These are phyloP conservation scores for Pythium folliculosum DNA, from an alignment of 352 stramenopile species.

Conservation along the genomic window DNA sequence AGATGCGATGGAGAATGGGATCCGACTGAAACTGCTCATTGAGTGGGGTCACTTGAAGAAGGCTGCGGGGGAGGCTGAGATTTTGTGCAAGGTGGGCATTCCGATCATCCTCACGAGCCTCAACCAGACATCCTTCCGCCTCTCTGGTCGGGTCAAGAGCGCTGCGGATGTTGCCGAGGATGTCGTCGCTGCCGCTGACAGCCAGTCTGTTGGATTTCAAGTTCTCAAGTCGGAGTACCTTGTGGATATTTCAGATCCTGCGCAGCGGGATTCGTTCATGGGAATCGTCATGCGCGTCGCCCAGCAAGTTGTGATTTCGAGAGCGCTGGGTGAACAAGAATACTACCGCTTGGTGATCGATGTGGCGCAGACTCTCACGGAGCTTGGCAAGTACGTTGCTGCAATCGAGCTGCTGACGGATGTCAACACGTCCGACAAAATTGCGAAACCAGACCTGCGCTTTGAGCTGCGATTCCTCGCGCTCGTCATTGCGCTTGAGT, in stretches of 20 bases:
- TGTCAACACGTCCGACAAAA: conserved; percentile 87
- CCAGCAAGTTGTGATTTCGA: conserved; percentile 80
- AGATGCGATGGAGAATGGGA: conserved; percentile 85
- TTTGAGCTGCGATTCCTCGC: conserved; percentile 85
- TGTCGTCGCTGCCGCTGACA: conserved; percentile 57
- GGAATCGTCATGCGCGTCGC: conserved; percentile 84
- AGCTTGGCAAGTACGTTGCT: conserved; percentile 80
- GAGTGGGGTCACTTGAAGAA: conserved; percentile 82
- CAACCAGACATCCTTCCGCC: conserved; percentile 72
- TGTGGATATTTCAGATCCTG: conserved; percentile 75
- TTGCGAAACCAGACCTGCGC: conserved; percentile 61
- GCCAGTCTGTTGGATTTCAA: conserved; percentile 73
- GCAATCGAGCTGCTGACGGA: conserved; percentile 86
- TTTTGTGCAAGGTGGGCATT: conserved; percentile 81
- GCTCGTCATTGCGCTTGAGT: conserved; percentile 82
- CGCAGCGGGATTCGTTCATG: conserved; percentile 80
- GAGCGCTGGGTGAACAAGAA: conserved; percentile 65
- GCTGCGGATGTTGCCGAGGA: conserved; percentile 48
- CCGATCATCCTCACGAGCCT: conserved; percentile 83
- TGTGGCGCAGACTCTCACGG: conserved; percentile 74
- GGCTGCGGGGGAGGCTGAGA: conserved; percentile 60
- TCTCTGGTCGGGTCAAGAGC: conserved; percentile 72
- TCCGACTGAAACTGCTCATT: conserved; percentile 78
- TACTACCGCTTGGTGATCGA: conserved; percentile 84
- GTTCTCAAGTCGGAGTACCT: conserved; percentile 83